Conservation (phyloP, 2,329 filamentous ascomycete genomes). For the Cordyceps tenuipes region DNA sequence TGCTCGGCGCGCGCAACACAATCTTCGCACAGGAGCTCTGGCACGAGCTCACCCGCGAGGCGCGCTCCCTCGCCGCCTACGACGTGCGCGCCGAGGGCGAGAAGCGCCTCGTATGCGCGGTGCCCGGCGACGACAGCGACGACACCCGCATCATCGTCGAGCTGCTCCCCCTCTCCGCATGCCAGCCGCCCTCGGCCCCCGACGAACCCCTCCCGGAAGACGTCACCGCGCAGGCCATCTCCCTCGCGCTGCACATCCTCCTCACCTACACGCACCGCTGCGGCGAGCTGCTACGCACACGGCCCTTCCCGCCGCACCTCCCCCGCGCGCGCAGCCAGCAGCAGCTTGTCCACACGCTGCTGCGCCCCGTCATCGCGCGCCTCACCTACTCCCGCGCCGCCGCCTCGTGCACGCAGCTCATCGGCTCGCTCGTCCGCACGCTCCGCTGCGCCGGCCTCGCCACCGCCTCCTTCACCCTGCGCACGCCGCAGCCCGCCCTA, state of each 20-base stretch:
- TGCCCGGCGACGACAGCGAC: slow-evolving; percentile 24
- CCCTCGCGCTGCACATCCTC: slow-evolving; percentile 63
- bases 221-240: slow-evolving; percentile 54
- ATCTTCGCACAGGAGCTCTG: slow-evolving; percentile 81
- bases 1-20: slow-evolving; percentile 69
- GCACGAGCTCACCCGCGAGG: slow-evolving; percentile 80
- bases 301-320: slow-evolving; percentile 37
- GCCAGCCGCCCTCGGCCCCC: slow-evolving; percentile 21
- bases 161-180: slow-evolving; percentile 54
- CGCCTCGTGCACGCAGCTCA: slow-evolving; percentile 29
- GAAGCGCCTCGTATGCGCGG: slow-evolving; percentile 46
- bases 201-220: slow-evolving; percentile 30
- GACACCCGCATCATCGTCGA: slow-evolving; percentile 54
- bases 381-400: slow-evolving; percentile 36
- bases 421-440: slow-evolving; percentile 34
- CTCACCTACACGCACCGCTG: slow-evolving; percentile 72
- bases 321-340: slow-evolving; percentile 29
- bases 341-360: slow-evolving; percentile 36
- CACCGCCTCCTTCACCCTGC: slow-evolving; percentile 34
- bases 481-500: slow-evolving; percentile 26
- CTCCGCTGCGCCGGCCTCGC: slow-evolving; percentile 39
- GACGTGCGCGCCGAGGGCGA: slow-evolving; percentile 58
- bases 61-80: slow-evolving; percentile 61
- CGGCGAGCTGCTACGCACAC: slow-evolving; percentile 60
- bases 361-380: slow-evolving; percentile 44